These are phyloP conservation scores for Paecilomyces dactylethromorphus DNA, from an alignment of 2,329 filamentous ascomycete species.

Conservation along the genomic window DNA sequence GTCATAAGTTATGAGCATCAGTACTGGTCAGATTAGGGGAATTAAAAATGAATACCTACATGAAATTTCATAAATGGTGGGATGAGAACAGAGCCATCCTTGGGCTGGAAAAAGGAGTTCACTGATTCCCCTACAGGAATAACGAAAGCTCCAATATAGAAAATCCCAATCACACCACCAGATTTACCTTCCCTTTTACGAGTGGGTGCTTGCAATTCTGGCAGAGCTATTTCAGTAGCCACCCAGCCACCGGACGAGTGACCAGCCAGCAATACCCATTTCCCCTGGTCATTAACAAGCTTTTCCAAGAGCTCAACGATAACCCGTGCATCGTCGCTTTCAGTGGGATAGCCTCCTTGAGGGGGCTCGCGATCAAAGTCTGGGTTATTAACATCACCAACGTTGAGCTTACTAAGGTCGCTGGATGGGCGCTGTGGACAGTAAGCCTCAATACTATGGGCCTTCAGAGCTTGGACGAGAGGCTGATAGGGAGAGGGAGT, in stretches of 20 bases:
- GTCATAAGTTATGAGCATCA: too few relatives aligned
- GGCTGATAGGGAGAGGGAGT: constrained; percentile 22
- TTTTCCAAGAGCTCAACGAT: constrained; percentile 1
- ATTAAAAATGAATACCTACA: constrained; percentile 10
- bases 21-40: too few relatives aligned
- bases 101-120: constrained; percentile 22
- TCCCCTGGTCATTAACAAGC: constrained; percentile 11
- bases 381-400: constrained; percentile 46
- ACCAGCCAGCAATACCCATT: constrained; percentile 21
- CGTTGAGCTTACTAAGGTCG: constrained; percentile 51
- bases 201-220: constrained; percentile 17
- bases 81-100: constrained; percentile 12
- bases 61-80: constrained; percentile 23
- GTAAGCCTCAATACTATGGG: constrained; percentile 20
- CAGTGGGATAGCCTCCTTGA: constrained; percentile 18
- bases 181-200: constrained; percentile 9
- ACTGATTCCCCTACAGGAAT: constrained; percentile 24
- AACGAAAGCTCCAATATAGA: constrained; percentile 24
- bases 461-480: constrained; percentile 15
- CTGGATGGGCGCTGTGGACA: constrained; percentile 28
- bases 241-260: constrained; percentile 30
- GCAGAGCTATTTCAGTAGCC: constrained; percentile 23
- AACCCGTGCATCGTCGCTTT: constrained; percentile 6
- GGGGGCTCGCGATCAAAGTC: constrained; percentile 17
- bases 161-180: constrained; percentile 21